A percentile compares a stretch with the other conserved stretches of the same genome.
phyloP scores from a whole-genome alignment of 768 basidiomycete species.

The Kwoniella newhampshirensis region DNA sequence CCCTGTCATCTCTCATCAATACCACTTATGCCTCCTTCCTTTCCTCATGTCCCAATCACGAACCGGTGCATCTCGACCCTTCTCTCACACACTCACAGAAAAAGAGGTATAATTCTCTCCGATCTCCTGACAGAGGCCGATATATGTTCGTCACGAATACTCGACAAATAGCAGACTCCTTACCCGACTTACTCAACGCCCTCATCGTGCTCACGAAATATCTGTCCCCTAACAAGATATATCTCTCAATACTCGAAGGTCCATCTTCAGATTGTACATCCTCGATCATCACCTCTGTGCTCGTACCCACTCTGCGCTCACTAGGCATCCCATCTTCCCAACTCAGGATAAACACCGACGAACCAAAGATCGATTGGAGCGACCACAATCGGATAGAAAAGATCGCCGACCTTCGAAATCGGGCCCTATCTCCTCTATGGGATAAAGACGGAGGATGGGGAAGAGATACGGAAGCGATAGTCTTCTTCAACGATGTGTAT shows the following conservation, averaged over 20 bases:
- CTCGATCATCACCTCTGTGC: slow-evolving; percentile 26
- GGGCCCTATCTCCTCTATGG: slow-evolving; percentile 47
- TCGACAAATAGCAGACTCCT: slow-evolving; percentile 43
- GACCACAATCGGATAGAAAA: slow-evolving; percentile 46
- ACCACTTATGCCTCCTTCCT: slow-evolving; percentile 5
- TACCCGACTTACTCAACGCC: slow-evolving; percentile 49
- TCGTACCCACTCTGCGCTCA: slow-evolving; percentile 32
- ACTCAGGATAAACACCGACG: slow-evolving; percentile 33
- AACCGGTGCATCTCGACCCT: slow-evolving; percentile 13
- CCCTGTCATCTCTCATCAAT: background rate
- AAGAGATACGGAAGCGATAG: slow-evolving; percentile 25
- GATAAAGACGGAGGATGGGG: slow-evolving; percentile 16
- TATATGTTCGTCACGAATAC: slow-evolving; percentile 46
- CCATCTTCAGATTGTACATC: slow-evolving; percentile 48
- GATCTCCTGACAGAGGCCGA: background rate
- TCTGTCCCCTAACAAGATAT: slow-evolving; percentile 34
- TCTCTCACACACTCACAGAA: slow-evolving; percentile 9
- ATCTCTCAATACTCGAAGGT: slow-evolving; percentile 50
- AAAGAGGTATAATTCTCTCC: slow-evolving; percentile 2
- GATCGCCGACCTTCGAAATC: slow-evolving; percentile 45
- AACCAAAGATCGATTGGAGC: slow-evolving; percentile 43
- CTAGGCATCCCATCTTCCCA: slow-evolving; percentile 36
- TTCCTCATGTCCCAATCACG: background rate
- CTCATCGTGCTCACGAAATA: slow-evolving; percentile 34
- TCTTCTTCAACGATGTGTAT: slow-evolving; percentile 51